Conservation (phyloP, 495 filamentous ascomycete genomes). For the Cercophora sp. region DNA sequence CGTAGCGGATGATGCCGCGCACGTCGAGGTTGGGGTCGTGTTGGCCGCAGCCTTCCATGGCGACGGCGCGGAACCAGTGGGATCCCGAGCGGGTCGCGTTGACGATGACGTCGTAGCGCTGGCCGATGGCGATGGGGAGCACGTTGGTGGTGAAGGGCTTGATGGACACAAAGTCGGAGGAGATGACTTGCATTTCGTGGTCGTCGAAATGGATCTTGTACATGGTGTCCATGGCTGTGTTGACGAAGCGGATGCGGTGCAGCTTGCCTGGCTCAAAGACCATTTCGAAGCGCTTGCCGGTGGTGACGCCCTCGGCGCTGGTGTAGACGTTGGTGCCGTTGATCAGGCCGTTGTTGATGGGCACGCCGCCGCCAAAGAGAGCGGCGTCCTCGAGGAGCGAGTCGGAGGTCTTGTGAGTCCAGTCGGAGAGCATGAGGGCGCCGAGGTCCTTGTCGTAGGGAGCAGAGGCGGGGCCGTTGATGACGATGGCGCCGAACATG, state of each 20-base stretch:
- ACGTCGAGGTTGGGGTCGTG: slow-evolving; percentile 13
- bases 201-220: slow-evolving; percentile 36
- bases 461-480: slow-evolving; percentile 32
- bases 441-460: slow-evolving; percentile 10
- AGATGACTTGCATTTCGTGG: slow-evolving; percentile 47
- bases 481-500: slow-evolving; percentile 1
- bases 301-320: not conserved
- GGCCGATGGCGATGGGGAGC: slow-evolving; percentile 55
- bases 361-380: slow-evolving; percentile 3
- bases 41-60: not conserved
- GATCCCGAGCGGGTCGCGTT: slow-evolving; percentile 47
- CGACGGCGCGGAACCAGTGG: slow-evolving; percentile 50
- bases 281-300: slow-evolving; percentile 1
- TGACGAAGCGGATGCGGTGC: slow-evolving; percentile 50
- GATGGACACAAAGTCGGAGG: slow-evolving; percentile 45
- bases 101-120: slow-evolving; percentile 63
- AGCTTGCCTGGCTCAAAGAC: not conserved
- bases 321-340: slow-evolving; percentile 25
- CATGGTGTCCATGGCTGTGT: slow-evolving; percentile 24
- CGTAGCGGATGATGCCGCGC: slow-evolving; percentile 19
- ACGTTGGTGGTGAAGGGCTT: slow-evolving; percentile 42
- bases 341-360: slow-evolving; percentile 26
- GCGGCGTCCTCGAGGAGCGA: slow-evolving; percentile 1
- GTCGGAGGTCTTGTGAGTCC: slow-evolving; percentile 8
- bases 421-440: slow-evolving; percentile 9